phyloP scores from a whole-genome alignment of 495 filamentous ascomycete species.

The Penicillium lagena region DNA sequence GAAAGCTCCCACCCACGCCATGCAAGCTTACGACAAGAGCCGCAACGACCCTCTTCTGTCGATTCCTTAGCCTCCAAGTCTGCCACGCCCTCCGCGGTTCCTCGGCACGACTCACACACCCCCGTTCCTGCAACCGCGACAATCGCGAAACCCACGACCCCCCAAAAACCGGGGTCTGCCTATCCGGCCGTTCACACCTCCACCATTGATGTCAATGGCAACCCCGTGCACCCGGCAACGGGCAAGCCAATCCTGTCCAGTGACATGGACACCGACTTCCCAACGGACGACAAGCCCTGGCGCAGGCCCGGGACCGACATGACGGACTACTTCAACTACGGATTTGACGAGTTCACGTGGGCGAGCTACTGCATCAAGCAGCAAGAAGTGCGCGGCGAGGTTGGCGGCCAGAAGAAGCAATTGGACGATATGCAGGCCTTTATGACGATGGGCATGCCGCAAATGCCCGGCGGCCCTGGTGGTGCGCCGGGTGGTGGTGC shows the following conservation, averaged over 20 bases:
- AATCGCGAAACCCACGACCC: constrained; percentile 33
- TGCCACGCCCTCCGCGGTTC: constrained; percentile 30
- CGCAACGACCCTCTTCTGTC: constrained; percentile 52
- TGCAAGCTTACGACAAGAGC: constrained; percentile 53
- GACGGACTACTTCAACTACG: constrained; percentile 98
- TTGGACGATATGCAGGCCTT: constrained; percentile 86
- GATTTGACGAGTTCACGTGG: constrained; percentile 99
- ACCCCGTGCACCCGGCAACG: constrained; percentile 65
- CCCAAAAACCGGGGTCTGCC: constrained; percentile 46
- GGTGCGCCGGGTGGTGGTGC: constrained; percentile 30
- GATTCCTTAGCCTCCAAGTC: constrained; percentile 35
- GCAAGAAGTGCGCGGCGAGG: constrained; percentile 64
- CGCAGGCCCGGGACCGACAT: constrained; percentile 91
- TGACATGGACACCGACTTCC: constrained; percentile 75
- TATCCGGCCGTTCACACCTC: constrained; percentile 67
- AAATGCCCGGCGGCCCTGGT: constrained; percentile 54
- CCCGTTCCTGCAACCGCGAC: constrained; percentile 31
- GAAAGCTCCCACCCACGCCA: constrained; percentile 34
- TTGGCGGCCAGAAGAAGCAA: constrained; percentile 73
- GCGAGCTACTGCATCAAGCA: constrained; percentile 90
- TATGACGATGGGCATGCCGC: constrained; percentile 66
- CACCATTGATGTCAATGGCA: constrained; percentile 76
- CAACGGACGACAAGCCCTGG: constrained; percentile 84
- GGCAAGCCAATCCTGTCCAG: constrained; percentile 69
- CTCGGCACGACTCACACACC: constrained; percentile 37